A percentile compares a stretch with the other conserved stretches of the same genome.
These are phyloP conservation scores for Ceratocystis destructans DNA, from an alignment of 2,329 filamentous ascomycete species.

Conservation along the genomic window DNA sequence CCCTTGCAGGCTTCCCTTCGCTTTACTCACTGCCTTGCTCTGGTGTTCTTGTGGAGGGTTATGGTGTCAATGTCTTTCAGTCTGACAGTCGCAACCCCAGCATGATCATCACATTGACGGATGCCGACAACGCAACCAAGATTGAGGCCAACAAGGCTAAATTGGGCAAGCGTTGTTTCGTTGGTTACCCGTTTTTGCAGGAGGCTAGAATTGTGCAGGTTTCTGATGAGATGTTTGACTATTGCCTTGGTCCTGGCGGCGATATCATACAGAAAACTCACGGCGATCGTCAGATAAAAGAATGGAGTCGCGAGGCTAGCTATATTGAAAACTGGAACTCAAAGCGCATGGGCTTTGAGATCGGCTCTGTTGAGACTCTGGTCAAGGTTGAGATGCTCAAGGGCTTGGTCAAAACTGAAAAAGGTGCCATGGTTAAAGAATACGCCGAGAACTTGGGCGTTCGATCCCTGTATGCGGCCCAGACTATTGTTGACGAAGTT, in stretches of 20 bases:
- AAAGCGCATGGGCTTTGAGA: conserved; percentile 77
- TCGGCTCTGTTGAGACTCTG: conserved; percentile 74
- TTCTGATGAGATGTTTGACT: conserved; percentile 87
- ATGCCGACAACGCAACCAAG: conserved; percentile 57
- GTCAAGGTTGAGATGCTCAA: conserved; percentile 90
- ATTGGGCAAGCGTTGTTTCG: conserved; percentile 72
- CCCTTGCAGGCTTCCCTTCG: conserved; percentile 88
- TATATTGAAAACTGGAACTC: conserved; percentile 78
- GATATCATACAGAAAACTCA: conserved; percentile 59
- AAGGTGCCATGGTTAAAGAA: conserved; percentile 83
- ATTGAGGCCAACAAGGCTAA: conserved; percentile 61
- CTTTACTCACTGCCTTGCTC: conserved; percentile 74
- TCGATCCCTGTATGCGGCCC: conserved; percentile 80
- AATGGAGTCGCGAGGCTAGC: conserved; percentile 72
- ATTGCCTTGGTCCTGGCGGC: conserved; percentile 52
- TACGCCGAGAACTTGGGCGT: conserved; percentile 75
- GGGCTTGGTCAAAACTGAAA: conserved; percentile 77
- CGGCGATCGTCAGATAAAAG: conserved; percentile 58
- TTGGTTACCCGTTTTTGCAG: conserved; percentile 89
- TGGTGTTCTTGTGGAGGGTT: conserved; percentile 55
- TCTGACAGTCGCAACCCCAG: conserved; percentile 93
- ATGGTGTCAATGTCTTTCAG: conserved; percentile 89
- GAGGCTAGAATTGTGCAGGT: conserved; percentile 83
- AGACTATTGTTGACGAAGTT: conserved; percentile 80
- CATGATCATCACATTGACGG: conserved; percentile 75